These are phyloP conservation scores for Solanum sitiens DNA, from an alignment of 257 asterid genomes.

Conservation along the genomic window DNA sequence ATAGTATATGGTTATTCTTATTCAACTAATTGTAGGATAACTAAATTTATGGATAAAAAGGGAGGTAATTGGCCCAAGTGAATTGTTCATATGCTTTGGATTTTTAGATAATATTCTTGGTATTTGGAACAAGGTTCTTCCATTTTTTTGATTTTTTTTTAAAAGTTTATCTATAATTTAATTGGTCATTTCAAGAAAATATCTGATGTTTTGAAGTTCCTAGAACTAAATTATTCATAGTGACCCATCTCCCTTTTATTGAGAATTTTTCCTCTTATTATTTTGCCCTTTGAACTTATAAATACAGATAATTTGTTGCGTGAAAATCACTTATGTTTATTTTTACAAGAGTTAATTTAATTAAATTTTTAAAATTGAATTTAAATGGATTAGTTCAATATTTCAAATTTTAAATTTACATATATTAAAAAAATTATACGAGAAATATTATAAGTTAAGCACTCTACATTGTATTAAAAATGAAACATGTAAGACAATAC, in stretches of 20 bases:
- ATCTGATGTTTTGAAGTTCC: neutral
- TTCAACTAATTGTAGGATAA: neutral
- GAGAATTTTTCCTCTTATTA: no score
- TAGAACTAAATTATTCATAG: neutral
- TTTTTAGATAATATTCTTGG: neutral
- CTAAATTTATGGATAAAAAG: no score
- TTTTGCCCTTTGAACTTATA: neutral
- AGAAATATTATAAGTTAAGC: no score
- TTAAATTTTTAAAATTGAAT: no score
- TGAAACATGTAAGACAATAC: neutral
- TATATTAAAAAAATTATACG: no score
- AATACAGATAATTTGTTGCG: no score
- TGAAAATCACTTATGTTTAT: neutral
- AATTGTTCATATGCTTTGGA: neutral
- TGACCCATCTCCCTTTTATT: neutral
- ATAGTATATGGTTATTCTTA: neutral
- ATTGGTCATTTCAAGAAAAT: neutral
- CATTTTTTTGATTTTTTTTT: neutral
- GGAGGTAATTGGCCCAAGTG: neutral
- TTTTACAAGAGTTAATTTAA: no score
- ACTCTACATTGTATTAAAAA: neutral
- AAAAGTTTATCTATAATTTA: neutral
- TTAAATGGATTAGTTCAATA: no score
- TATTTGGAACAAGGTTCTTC: neutral
- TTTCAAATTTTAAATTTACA: no score